A percentile compares a stretch with the other conserved stretches of the same genome.
phyloP scores from a whole-genome alignment of 208 protist genomes.

The Leishmania martiniquensis region DNA sequence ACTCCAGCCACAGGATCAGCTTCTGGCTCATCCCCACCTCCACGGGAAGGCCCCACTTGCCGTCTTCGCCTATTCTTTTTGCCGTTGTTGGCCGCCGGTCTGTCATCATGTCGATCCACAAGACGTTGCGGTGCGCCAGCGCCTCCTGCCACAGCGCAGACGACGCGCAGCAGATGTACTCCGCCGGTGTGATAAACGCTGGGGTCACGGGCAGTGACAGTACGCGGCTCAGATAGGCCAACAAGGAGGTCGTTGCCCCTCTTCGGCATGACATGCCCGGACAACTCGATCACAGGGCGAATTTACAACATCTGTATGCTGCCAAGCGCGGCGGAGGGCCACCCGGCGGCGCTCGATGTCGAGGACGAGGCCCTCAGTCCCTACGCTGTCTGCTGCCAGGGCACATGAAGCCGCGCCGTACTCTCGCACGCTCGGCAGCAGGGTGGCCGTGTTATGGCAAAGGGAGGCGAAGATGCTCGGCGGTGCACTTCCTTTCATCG shows the following conservation, averaged over 20 bases:
- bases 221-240: background rate
- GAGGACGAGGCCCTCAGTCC: too few relatives aligned
- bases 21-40: constrained; percentile 53
- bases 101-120: constrained; percentile 34
- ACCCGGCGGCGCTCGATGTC: too few relatives aligned
- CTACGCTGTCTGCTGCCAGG: too few relatives aligned
- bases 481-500: too few relatives aligned
- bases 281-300: too few relatives aligned
- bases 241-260: background rate
- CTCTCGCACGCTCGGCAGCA: too few relatives aligned
- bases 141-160: constrained; percentile 36
- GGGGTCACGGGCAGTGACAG: background rate
- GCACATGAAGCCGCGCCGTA: too few relatives aligned
- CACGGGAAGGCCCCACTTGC: constrained; percentile 32
- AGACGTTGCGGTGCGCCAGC: constrained; percentile 31
- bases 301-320: too few relatives aligned
- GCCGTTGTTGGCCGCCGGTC: constrained; percentile 30
- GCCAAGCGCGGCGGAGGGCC: too few relatives aligned
- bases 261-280: background rate
- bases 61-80: constrained; percentile 18
- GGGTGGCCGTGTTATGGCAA: too few relatives aligned
- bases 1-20: constrained; percentile 39
- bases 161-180: constrained; percentile 20
- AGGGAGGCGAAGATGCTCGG: too few relatives aligned
- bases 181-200: background rate